phyloP scores from a whole-genome alignment of 2,329 filamentous ascomycete genomes.

The Xylariaceae sp. region DNA sequence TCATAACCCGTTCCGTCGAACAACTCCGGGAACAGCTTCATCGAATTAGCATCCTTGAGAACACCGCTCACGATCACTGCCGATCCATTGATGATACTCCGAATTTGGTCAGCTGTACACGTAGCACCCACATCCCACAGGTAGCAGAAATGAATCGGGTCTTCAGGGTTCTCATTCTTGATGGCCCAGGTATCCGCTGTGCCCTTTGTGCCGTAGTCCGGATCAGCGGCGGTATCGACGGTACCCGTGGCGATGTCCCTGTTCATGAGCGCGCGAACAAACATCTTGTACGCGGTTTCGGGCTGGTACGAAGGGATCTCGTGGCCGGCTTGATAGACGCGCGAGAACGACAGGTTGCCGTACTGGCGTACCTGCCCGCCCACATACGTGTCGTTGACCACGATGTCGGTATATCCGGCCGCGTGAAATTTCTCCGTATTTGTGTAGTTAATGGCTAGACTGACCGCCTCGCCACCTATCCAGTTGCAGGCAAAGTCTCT shows the following conservation, averaged over 20 bases:
- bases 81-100: conserved; percentile 35
- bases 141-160: conserved; percentile 53
- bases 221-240: conserved; percentile 45
- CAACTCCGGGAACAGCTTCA: conserved; percentile 26
- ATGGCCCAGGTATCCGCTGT: conserved; percentile 39
- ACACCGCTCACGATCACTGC: conserved; percentile 33
- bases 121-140: conserved; percentile 46
- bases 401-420: conserved; percentile 61
- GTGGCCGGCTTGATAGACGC: conserved; percentile 55
- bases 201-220: conserved; percentile 32
- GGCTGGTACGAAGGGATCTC: conserved; percentile 51
- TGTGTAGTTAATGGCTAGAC: conserved; percentile 43
- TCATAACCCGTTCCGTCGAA: conserved; percentile 15
- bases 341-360: conserved; percentile 59
- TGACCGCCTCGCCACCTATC: conserved; percentile 50
- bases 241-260: conserved; percentile 46
- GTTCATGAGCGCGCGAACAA: conserved; percentile 47
- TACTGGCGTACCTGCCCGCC: conserved; percentile 65
- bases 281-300: conserved; percentile 43
- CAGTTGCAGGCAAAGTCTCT: conserved; percentile 54
- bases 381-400: conserved; percentile 55
- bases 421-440: conserved; percentile 39
- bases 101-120: conserved; percentile 45
- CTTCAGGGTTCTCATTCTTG: conserved; percentile 42
- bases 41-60: conserved; percentile 30